Conservation (phyloP, 768 basidiomycete genomes). For the Agaricus sinodeliciosus region DNA sequence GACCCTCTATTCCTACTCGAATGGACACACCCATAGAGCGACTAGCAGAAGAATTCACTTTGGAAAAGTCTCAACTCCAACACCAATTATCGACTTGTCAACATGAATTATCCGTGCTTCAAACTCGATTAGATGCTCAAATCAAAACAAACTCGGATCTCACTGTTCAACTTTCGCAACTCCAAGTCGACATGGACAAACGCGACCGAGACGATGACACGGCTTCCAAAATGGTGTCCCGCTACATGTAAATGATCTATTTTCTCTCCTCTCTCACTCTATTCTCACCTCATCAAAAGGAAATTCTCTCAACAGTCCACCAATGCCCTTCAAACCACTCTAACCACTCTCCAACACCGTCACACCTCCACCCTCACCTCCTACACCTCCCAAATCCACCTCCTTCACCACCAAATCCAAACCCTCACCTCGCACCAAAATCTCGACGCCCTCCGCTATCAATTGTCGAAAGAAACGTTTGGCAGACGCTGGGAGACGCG, state of each 20-base stretch:
- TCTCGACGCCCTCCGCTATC: conserved; percentile 59
- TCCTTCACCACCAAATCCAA: conserved; percentile 41
- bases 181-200: conserved; percentile 46
- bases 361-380: conserved; percentile 58
- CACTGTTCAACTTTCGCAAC: conserved; percentile 36
- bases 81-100: conserved; percentile 35
- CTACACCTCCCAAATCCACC: not conserved
- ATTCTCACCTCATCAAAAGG: conserved; percentile 32
- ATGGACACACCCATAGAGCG: conserved; percentile 30
- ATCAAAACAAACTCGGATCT: conserved; percentile 34
- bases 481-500: conserved; percentile 69
- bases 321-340: conserved; percentile 53
- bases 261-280: not conserved
- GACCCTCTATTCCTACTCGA: not conserved
- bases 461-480: conserved; percentile 63
- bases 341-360: conserved; percentile 51
- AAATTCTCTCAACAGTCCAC: conserved; percentile 78
- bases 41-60: conserved; percentile 44
- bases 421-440: conserved; percentile 56
- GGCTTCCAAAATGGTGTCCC: conserved; percentile 77
- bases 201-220: conserved; percentile 61
- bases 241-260: conserved; percentile 61
- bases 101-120: conserved; percentile 34
- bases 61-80: conserved; percentile 38
- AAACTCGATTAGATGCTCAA: conserved; percentile 40